Evolutionary conservation across 768 basidiomycete species (phyloP).

Genomic region (Boletus pseudo-olivaceus): DNA sequence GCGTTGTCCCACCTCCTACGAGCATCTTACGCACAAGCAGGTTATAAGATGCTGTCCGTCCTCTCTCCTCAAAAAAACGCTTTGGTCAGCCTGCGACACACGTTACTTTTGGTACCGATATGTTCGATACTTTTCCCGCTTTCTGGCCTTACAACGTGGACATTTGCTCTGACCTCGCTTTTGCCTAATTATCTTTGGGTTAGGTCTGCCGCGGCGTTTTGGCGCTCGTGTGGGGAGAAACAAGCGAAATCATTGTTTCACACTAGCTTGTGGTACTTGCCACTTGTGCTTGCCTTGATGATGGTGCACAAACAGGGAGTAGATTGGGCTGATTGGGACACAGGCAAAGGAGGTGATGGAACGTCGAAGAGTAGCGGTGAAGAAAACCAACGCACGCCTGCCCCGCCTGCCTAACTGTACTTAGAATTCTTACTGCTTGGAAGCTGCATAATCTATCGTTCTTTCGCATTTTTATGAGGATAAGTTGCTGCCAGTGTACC

Average conservation of each 20-base stretch:
- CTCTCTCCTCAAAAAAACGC: constrained; percentile 76
- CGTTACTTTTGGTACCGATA: constrained; percentile 70
- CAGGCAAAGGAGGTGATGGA: not conserved
- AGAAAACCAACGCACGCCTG: not conserved
- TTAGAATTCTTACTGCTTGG: no score
- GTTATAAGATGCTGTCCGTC: constrained; percentile 90
- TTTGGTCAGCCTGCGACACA: constrained; percentile 80
- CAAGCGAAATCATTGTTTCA: constrained; percentile 77
- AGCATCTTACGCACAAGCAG: constrained; percentile 86
- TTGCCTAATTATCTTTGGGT: constrained; percentile 72
- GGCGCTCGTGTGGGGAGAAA: constrained; percentile 67
- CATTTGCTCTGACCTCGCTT: constrained; percentile 74
- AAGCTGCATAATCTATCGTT: not conserved
- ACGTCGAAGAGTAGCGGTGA: not conserved
- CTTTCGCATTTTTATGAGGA: not conserved
- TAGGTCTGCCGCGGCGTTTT: constrained; percentile 71
- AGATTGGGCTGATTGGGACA: constrained; percentile 64
- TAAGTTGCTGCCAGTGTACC: not conserved
- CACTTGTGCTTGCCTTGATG: constrained; percentile 85
- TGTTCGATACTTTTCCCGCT: constrained; percentile 79
- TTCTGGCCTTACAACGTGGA: constrained; percentile 92
- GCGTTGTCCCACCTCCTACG: constrained; percentile 84
- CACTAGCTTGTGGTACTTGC: constrained; percentile 85
- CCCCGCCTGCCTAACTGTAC: not conserved
- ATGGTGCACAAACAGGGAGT: constrained; percentile 91